phyloP scores from a whole-genome alignment of 2,329 filamentous ascomycete species.

The Trichoderma atrobrunneum region DNA sequence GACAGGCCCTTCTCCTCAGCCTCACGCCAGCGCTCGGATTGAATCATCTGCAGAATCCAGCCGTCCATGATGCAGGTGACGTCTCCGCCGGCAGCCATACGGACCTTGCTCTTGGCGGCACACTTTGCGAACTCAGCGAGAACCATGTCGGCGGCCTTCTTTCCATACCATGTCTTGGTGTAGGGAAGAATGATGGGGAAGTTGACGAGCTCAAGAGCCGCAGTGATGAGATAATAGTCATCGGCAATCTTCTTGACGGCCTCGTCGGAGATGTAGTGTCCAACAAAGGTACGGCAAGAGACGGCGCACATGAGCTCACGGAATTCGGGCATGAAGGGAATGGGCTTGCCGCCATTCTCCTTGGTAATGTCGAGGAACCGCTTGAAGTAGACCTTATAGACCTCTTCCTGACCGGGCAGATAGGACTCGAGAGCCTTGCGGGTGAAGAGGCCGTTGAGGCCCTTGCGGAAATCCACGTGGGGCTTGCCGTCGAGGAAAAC shows the following conservation, averaged over 20 bases:
- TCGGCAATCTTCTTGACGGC: slow-evolving; percentile 91
- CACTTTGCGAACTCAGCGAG: slow-evolving; percentile 86
- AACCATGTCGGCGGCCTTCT: slow-evolving; percentile 92
- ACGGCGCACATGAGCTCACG: slow-evolving; percentile 93
- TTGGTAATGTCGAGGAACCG: slow-evolving; percentile 74
- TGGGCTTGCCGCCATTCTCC: slow-evolving; percentile 67
- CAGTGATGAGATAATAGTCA: slow-evolving; percentile 96
- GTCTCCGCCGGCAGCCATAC: slow-evolving; percentile 84
- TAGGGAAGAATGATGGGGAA: slow-evolving; percentile 95
- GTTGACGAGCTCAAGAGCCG: slow-evolving; percentile 94
- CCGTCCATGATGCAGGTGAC: slow-evolving; percentile 92
- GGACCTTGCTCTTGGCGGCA: slow-evolving; percentile 87
- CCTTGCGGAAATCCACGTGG: slow-evolving; percentile 96
- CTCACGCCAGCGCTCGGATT: slow-evolving; percentile 78
- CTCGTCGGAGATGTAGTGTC: slow-evolving; percentile 89
- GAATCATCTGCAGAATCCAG: slow-evolving; percentile 86
- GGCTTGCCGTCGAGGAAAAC: slow-evolving; percentile 94
- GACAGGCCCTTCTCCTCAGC: slow-evolving; percentile 69
- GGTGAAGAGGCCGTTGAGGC: slow-evolving; percentile 91
- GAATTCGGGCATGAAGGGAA: slow-evolving; percentile 88
- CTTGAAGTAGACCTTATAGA: slow-evolving; percentile 84
- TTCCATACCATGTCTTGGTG: slow-evolving; percentile 96
- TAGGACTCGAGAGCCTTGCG: slow-evolving; percentile 83
- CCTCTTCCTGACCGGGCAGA: slow-evolving; percentile 86
- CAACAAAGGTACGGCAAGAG: slow-evolving; percentile 94